Evolutionary conservation across 495 filamentous ascomycete genomes (phyloP), one percentile per base, ranked within the genome.

Genomic region (Elasticomyces elasticus): DNA sequence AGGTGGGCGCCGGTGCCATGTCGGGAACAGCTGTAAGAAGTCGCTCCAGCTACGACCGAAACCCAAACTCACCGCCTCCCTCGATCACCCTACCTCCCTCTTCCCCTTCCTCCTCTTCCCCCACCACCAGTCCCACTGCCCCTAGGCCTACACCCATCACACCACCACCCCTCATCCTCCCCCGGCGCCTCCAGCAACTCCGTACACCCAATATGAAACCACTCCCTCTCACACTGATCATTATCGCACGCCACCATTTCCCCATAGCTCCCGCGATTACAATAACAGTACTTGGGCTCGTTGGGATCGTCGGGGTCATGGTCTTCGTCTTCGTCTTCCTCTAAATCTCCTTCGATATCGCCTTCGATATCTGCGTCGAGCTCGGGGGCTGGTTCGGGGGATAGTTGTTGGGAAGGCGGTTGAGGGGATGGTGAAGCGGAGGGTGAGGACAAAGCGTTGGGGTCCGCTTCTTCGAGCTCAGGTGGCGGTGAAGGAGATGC

Each of bases 241-340:
- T 84, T 86, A 64, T 98, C 92, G 60, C 92, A 98, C n/a, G 84
- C 92, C 15, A 98, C 86, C 92, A 98, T 98, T 70, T 94, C 87
- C 20, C 92, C 92, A 64, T 95, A 98, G 63, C 86, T 92, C 28
- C 95, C 82, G 55, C 84, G 79, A 59, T 96, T 86, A 67, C 92
- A 98, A 69, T 89, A 87, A 69, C 92, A 98, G 69, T 96, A 98
- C 42, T 81, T 74, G 12, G 85, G 87, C 66, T 96, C 92, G 51
- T 88, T 81, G 13, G 79, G 83, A 49, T 89, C 89, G 26, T 87
- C 87, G 5, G 77, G 81, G 20, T 83, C 82, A 1, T 77, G 80
- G 37, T 83, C 80, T 0, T 77, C 79, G 15, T 62, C 69, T 17
- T 62, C 63, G 31, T 73, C 68, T 69, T 50, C 54, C 13, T 20